A percentile compares a stretch with the other conserved stretches of the same genome.
phyloP scores from a whole-genome alignment of 139 green algal genomes.

The Micractinium sp. region DNA sequence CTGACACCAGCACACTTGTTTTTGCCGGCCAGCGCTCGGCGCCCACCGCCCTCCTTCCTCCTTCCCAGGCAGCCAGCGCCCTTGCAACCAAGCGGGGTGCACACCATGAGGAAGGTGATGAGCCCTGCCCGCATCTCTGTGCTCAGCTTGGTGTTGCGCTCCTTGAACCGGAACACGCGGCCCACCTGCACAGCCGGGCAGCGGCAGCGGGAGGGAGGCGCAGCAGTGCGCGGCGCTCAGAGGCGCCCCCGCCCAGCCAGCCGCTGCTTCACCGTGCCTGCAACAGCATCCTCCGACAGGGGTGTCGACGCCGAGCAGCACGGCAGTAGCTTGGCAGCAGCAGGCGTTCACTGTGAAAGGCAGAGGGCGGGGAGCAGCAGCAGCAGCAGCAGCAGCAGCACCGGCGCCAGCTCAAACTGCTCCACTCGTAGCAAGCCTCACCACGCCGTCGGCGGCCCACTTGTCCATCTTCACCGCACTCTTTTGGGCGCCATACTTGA shows the following conservation, averaged over 20 bases:
- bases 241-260: no score
- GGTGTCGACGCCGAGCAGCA: background rate
- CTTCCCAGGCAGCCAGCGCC: background rate
- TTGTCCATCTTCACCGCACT: constrained; percentile 11
- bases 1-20: background rate
- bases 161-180: constrained; percentile 65
- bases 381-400: background rate
- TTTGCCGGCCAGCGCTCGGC: no score
- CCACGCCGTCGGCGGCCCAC: constrained; percentile 16
- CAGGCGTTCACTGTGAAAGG: background rate
- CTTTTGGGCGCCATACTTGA: background rate
- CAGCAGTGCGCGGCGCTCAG: background rate
- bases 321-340: background rate
- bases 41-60: background rate
- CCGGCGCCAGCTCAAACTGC: background rate
- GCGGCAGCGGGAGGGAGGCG: background rate
- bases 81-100: no score
- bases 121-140: constrained; percentile 74
- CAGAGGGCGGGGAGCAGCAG: background rate
- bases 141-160: constrained; percentile 61
- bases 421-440: background rate
- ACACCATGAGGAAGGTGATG: constrained; percentile 84
- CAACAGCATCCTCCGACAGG: background rate
- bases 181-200: constrained; percentile 53
- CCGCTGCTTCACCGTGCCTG: background rate